Conservation (phyloP, 2,329 filamentous ascomycete genomes). For the Phyllachora maydis region DNA sequence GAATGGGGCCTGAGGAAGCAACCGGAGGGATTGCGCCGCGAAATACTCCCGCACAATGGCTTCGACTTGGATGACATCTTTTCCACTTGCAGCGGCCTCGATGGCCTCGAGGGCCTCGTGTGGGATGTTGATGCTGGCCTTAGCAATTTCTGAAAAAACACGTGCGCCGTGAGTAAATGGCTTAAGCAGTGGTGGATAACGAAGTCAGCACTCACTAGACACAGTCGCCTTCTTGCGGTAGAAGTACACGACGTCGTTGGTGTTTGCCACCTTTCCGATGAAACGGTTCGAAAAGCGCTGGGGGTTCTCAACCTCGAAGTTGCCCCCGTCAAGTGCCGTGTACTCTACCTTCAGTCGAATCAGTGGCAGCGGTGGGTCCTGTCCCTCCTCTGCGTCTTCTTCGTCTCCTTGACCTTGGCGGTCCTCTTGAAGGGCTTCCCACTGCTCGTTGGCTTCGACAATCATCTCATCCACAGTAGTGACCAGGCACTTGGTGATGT, state of each 20-base stretch:
- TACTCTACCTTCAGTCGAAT: conserved; percentile 85
- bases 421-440: conserved; percentile 57
- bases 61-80: conserved; percentile 71
- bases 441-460: conserved; percentile 60
- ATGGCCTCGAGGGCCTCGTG: conserved; percentile 37
- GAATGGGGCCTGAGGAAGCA: conserved; percentile 81
- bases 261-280: conserved; percentile 75
- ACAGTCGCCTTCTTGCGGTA: conserved; percentile 62
- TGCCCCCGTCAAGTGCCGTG: conserved; percentile 62
- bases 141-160: too few species aligned
- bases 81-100: too few species aligned
- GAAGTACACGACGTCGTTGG: conserved; percentile 84
- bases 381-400: too few species aligned
- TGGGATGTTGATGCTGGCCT: too few species aligned
- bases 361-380: conserved; percentile 70
- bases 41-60: conserved; percentile 78
- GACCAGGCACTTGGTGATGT: conserved; percentile 60
- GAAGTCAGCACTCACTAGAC: conserved; percentile 22
- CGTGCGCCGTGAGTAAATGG: too few species aligned
- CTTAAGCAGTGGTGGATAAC: too few species aligned
- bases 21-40: conserved; percentile 69
- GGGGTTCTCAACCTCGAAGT: conserved; percentile 83
- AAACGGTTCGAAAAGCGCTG: conserved; percentile 93
- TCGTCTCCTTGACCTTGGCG: conserved; percentile 35
- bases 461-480: conserved; percentile 73